These are phyloP conservation scores for Dryas drummondii DNA, from an alignment of 306 rosid genomes.

Conservation along the genomic window DNA sequence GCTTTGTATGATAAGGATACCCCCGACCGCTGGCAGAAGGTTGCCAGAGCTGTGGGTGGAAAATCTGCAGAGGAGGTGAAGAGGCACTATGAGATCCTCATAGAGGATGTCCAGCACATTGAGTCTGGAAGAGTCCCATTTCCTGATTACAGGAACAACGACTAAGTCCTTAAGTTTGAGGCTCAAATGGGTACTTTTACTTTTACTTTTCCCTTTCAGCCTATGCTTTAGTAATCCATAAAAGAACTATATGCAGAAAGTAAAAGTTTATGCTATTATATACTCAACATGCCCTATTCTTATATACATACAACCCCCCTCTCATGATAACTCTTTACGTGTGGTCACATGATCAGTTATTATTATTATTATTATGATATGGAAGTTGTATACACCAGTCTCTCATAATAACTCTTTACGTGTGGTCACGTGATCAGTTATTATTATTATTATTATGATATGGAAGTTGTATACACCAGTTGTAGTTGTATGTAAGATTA, in stretches of 20 bases:
- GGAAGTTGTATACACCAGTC: no score
- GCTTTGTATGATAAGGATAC: slow-evolving; percentile 70
- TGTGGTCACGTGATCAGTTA: no score
- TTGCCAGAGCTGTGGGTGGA: slow-evolving; percentile 62
- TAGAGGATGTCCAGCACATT: slow-evolving; percentile 65
- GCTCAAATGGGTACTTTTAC: slow-evolving; percentile 21
- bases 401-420: no score
- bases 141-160: slow-evolving; percentile 51
- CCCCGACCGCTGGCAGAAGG: slow-evolving; percentile 79
- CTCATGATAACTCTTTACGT: no score
- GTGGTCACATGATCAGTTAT: no score
- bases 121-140: slow-evolving; percentile 61
- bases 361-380: no score
- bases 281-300: no score
- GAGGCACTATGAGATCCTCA: slow-evolving; percentile 66
- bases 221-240: not conserved
- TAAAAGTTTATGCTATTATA: no score
- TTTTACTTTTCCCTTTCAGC: not conserved
- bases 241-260: not conserved
- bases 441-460: no score
- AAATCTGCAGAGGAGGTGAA: slow-evolving; percentile 75
- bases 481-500: no score
- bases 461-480: no score
- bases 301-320: no score
- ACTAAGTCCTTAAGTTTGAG: slow-evolving; percentile 16